A percentile compares a stretch with the other conserved stretches of the same genome.
These are phyloP conservation scores for Tinospora cordifolia DNA, from an alignment of 164 flowering plant species.

Conservation along the genomic window DNA sequence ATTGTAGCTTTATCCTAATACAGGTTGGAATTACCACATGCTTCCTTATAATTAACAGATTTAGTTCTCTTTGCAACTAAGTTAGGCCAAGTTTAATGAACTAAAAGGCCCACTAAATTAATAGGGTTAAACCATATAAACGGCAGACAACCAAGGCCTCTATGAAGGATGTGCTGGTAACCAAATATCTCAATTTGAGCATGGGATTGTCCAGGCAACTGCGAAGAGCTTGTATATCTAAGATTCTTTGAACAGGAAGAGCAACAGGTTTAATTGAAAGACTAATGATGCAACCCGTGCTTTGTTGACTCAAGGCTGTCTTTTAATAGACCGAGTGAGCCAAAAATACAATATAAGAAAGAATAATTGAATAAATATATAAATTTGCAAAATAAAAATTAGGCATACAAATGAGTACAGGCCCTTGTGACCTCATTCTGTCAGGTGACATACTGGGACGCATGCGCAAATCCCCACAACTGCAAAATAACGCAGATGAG, in stretches of 20 bases:
- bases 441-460: conserved; percentile 34
- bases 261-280: neutral
- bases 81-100: too few relatives aligned
- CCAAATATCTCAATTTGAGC: neutral
- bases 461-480: conserved; percentile 67
- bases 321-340: neutral
- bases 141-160: too few relatives aligned
- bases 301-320: neutral
- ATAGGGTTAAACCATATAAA: too few relatives aligned
- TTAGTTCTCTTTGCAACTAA: too few relatives aligned
- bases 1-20: too few relatives aligned
- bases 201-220: neutral
- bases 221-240: neutral
- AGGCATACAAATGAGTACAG: neutral
- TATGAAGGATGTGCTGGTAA: too few relatives aligned
- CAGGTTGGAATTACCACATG: too few relatives aligned
- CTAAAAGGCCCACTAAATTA: too few relatives aligned
- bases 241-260: neutral
- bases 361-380: neutral
- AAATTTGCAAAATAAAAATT: neutral
- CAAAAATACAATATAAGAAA: neutral
- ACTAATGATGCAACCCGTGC: neutral
- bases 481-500: conserved; percentile 24
- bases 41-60: too few relatives aligned
- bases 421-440: neutral